Evolutionary conservation across 208 protist genomes (phyloP), one percentile per base, ranked within the genome.

Genomic region (Leishmania braziliensis): DNA sequence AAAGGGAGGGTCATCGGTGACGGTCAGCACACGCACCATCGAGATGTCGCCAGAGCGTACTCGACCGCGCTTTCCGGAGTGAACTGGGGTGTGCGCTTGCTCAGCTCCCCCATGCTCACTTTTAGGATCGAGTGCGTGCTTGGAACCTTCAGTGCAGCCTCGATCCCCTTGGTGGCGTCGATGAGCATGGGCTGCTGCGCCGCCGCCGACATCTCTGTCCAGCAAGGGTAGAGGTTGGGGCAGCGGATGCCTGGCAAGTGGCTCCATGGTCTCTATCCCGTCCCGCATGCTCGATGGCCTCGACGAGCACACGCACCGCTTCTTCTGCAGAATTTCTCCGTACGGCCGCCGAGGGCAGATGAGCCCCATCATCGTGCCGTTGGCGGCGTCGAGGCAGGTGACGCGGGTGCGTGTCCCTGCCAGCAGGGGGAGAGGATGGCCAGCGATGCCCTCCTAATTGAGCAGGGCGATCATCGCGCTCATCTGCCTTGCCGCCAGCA

Each of bases 291-390:
- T 46, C 39, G 43, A 46, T 46, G 43, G 43, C 43, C 43, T 46
- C 3, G 43, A 46, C 43, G 43, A 46, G 43, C 43, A 46, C 43
- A 46, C 43, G 54, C 23, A 26, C 54, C 20, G 20, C 23, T 58
- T 79, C 80, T 10, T 50, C 68, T 33, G 79, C 83, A 6, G 83
- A 80, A 26, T 80, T 78, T 56, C 72, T 66, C 36, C 83, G 86
- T 36, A 82, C 83, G 4, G 82, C 69, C 39, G 60, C 80, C 18
- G 84, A 88, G 20, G 87, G 82, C 77, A 81, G 69, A 90, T 86
- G 43, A 90, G 85, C 77, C 86, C 87, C 60, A 80, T 88, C 87
- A 90, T 90, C 29, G 84, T 83, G 29, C 74, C 72, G 60, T 79
- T 56, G 20, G 53, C 33, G 16, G 50, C 39, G 53, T 83, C 75